These are phyloP conservation scores for Carex myosuroides DNA, from an alignment of 176 grass and related monocot genomes.

Conservation along the genomic window DNA sequence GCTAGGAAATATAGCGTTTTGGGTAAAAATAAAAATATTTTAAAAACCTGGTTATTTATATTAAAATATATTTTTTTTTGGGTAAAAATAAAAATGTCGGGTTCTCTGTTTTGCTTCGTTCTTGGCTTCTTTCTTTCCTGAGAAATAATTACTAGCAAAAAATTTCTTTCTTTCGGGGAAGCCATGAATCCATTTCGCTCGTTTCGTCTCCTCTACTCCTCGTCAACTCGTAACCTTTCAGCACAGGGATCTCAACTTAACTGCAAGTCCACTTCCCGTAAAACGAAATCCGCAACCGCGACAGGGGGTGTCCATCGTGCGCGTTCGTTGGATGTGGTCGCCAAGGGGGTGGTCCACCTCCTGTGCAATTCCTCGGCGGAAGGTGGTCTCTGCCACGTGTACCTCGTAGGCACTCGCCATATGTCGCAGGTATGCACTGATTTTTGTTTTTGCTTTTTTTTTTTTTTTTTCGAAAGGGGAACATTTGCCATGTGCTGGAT, in stretches of 20 bases:
- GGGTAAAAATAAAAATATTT: no score
- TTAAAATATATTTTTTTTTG: no score
- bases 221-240: background rate
- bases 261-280: background rate
- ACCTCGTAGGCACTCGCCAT: background rate
- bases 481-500: background rate
- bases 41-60: no score
- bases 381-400: background rate
- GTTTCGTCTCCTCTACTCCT: background rate
- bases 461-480: background rate
- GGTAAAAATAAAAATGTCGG: no score
- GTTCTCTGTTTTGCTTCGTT: background rate
- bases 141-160: background rate
- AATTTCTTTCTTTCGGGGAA: background rate
- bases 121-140: background rate
- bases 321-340: background rate
- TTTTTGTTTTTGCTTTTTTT: background rate
- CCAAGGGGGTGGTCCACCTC: background rate
- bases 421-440: background rate
- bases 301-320: background rate
- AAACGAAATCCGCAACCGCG: background rate
- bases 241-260: background rate
- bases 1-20: no score
- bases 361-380: background rate
- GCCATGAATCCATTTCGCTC: background rate